Base-by-base conservation (phyloP, 139 green algal genomes). In the Asterochloris erici region DNA sequence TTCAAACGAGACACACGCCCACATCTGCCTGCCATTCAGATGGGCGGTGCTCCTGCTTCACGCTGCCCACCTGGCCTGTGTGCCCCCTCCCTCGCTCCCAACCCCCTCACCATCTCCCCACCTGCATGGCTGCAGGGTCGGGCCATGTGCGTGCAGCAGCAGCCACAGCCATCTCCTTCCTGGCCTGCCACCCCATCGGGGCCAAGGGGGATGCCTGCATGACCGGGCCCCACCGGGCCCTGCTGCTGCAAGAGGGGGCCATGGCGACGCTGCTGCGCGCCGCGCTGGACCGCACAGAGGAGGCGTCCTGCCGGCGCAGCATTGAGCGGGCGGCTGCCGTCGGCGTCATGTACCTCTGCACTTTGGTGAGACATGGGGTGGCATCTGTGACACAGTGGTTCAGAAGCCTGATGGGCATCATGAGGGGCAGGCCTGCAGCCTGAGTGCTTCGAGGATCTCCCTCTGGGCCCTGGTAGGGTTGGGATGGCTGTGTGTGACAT, bases 341-440 rank as follows among this genome's bases (percentile, higher is more conserved):
- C 61, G 92, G 90, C 28, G 84, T 94, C 26, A 95, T 95, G 92
- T 95, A 94, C 85, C 84, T 95, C 29, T 89, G 87, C 68, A 94
- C 92, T 68, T 93, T 94, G 92, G 88, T 91, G 71, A 83, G 83
- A 21, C 70, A 2, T 38, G 38, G 38, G 38, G 38, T 54, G 38
- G 38, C 38, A 54, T 54, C 4, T 54, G 38, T 54, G 38, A 6
- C 38, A 54, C 38, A 2, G 38, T 54, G 38, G 6, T 54, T 6
- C 38, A 54, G 6, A 54, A 54, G 38, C 38, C 38, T 54, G 38
- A 54, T 54, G 38, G 6, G 38, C 38, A 2, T 54, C 38, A 54
- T 54, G 38, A 54, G 38, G 38, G 38, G 38, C 38, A 54, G 38
- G 38, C 4, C 38, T 54, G 38, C 38, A 54, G 38, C 38, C 38